A percentile compares a stretch with the other conserved stretches of the same genome.
These are phyloP conservation scores for Chaetomium strumarium DNA, from an alignment of 2,329 filamentous ascomycete genomes.

Conservation along the genomic window DNA sequence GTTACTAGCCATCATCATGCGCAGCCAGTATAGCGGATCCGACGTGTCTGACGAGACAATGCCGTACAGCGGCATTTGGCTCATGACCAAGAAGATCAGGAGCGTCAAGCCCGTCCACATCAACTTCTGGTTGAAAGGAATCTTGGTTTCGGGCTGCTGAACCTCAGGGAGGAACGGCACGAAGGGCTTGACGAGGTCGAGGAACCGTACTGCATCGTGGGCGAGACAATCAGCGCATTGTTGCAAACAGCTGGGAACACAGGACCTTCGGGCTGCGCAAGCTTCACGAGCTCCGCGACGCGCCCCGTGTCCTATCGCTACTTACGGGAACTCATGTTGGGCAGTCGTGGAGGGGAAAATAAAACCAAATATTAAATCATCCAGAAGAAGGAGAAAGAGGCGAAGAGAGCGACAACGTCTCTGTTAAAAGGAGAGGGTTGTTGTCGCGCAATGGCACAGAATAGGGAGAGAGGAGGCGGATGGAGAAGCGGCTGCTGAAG, in stretches of 20 bases:
- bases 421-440: slow-evolving; percentile 20
- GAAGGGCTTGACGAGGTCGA: slow-evolving; percentile 99
- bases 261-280: slow-evolving; percentile 4
- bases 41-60: slow-evolving; percentile 99
- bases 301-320: slow-evolving; percentile 22
- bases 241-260: slow-evolving; percentile 11
- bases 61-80: slow-evolving; percentile 98
- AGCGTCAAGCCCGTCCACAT: slow-evolving; percentile 94
- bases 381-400: slow-evolving; percentile 29
- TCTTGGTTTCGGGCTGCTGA: slow-evolving; percentile 95
- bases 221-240: slow-evolving; percentile 18
- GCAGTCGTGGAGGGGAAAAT: slow-evolving; percentile 28
- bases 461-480: slow-evolving; percentile 40
- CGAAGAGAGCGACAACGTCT: slow-evolving; percentile 30
- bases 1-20: slow-evolving; percentile 99
- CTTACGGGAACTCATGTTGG: slow-evolving; percentile 53
- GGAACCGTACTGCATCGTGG: slow-evolving; percentile 74
- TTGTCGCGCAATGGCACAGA: slow-evolving; percentile 25
- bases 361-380: slow-evolving; percentile 31
- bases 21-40: slow-evolving; percentile 98
- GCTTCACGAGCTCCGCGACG: slow-evolving; percentile 6
- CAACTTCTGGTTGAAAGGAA: slow-evolving; percentile 97
- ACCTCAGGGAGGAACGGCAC: slow-evolving; percentile 99
- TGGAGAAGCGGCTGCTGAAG: slow-evolving; percentile 23
- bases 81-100: slow-evolving; percentile 99